phyloP scores from a whole-genome alignment of 1,284 basidiomycete species.

The Apiotrichum siamense region DNA sequence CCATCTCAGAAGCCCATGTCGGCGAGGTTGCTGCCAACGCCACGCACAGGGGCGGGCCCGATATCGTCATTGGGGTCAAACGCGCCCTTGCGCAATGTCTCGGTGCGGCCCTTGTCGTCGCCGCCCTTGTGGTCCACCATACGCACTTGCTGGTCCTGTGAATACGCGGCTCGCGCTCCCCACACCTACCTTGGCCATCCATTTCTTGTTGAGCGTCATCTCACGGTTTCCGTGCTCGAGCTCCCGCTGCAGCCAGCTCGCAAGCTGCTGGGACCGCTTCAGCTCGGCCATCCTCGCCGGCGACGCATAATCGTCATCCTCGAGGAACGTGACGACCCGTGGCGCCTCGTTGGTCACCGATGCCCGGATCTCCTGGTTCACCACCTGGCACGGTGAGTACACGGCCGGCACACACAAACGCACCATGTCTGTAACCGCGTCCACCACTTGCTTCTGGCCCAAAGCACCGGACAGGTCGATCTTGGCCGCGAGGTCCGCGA shows the following conservation, averaged over 20 bases:
- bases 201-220: constrained; percentile 26
- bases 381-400: constrained; percentile 11
- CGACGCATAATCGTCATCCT: constrained; percentile 20
- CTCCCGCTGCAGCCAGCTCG: constrained; percentile 21
- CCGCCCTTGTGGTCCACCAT: constrained; percentile 2
- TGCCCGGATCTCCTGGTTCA: constrained; percentile 18
- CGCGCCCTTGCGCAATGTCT: constrained; percentile 1
- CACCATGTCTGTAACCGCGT: constrained; percentile 30
- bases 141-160: constrained; percentile 9
- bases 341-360: constrained; percentile 9
- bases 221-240: constrained; percentile 20
- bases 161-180: background rate
- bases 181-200: constrained; percentile 32
- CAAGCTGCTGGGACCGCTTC: constrained; percentile 10
- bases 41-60: constrained; percentile 7
- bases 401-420: background rate
- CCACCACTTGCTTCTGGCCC: constrained; percentile 1
- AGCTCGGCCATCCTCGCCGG: constrained; percentile 16
- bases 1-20: constrained; percentile 17
- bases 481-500: constrained; percentile 24
- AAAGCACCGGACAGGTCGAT: constrained; percentile 7
- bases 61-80: constrained; percentile 3
- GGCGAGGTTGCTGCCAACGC: constrained; percentile 15
- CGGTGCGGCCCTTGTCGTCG: constrained; percentile 6
- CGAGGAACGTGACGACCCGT: constrained; percentile 30